Evolutionary conservation across 495 filamentous ascomycete genomes (phyloP).

Genomic region (Hyaloscypha variabilis): DNA sequence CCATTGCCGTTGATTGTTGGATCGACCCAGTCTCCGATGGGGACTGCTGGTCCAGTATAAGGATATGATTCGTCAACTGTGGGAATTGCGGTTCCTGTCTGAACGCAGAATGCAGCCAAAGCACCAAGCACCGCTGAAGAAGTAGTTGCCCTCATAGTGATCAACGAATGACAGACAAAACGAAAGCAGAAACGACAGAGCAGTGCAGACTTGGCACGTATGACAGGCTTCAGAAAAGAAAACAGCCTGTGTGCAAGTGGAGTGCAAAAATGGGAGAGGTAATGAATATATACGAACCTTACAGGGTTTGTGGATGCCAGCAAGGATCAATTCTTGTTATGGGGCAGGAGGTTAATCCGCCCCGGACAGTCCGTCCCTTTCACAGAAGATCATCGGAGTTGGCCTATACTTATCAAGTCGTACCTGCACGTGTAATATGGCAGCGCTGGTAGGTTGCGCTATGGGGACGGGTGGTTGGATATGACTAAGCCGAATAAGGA

Average conservation of each 20-base stretch:
- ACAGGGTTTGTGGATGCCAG: background rate
- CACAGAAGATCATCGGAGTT: background rate
- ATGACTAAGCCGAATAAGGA: too few relatives aligned
- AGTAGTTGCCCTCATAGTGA: background rate
- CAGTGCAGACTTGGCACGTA: background rate
- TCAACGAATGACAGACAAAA: background rate
- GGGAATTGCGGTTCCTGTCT: background rate
- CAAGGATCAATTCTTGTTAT: background rate
- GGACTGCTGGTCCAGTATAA: conserved; percentile 51
- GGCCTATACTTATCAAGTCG: too few relatives aligned
- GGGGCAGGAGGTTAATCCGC: background rate
- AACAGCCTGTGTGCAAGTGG: background rate
- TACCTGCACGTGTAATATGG: too few relatives aligned
- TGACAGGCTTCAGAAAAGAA: background rate
- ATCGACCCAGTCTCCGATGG: conserved; percentile 54
- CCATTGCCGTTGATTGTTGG: conserved; percentile 53
- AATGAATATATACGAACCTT: background rate
- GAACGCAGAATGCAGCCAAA: background rate
- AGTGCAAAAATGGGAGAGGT: background rate
- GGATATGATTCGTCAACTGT: conserved; percentile 41
- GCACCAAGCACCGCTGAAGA: background rate
- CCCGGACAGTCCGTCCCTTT: background rate
- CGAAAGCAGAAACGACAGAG: background rate
- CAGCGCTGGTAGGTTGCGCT: too few relatives aligned
- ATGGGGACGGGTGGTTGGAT: too few relatives aligned